Evolutionary conservation across 352 stramenopile species (phyloP), one percentile per base, ranked within the genome.

Genomic region (Phytopythium delawarense): DNA sequence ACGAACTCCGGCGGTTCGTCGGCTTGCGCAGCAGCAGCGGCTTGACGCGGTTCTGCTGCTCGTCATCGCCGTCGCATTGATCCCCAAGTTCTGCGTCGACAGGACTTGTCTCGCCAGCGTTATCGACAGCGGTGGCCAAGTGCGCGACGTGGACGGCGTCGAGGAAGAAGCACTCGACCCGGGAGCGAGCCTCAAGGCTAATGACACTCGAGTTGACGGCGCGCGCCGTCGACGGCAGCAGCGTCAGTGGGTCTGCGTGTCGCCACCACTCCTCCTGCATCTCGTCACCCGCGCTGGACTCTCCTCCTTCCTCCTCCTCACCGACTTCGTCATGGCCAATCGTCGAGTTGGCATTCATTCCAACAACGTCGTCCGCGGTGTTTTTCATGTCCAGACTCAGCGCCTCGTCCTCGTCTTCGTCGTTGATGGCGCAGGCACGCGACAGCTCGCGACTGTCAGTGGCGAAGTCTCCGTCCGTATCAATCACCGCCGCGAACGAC

Each of bases 141-240:
- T 70, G 54, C 50, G 55, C 59, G 53, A 85, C 48, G 69, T 81
- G 66, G 3, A 6, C 50, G 0, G 59, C 53, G 25, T 86, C 78
- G 18, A 90, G 64, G 59, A 78, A 88, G 56, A 81, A 88, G 30
- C 81, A 90, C 50, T 87, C 76, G 16, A 84, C 76, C 11, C 63
- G 67, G 13, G 72, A 76, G 2, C 68, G 59, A 12, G 81, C 81
- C 61, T 79, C 61, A 15, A 77, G 57, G 2, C 60, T 30, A 3
- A 50, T 2, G 16, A 61, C 40, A 5, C 18, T 13, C 13, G 70
- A 48, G 65, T 64, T n/a, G 49, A 63, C 25, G 57, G 30, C 32
- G 59, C 57, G 12, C 53, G 55, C 6, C 2, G 55, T 59, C 1
- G 63, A 75, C 28, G 55, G 61, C 7, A 76, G 52, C 21, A 65